Base-by-base conservation (phyloP, 108 stramenopile species). In the Nitzschia putrida region DNA sequence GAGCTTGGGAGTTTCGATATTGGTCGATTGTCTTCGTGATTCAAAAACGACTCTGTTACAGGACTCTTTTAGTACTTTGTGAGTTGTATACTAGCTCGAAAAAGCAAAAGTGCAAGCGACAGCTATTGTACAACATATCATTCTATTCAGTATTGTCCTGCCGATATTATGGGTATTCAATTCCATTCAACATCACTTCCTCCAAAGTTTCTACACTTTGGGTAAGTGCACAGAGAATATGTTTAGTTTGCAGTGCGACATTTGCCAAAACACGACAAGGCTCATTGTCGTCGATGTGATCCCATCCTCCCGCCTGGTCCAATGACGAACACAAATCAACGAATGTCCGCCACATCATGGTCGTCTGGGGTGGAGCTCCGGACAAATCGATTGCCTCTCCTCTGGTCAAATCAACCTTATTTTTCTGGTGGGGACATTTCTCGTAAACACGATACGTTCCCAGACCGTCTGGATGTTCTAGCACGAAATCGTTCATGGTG, bases 401-500 rank as follows among this genome's bases (percentile, higher is more conserved):
- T 6, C 45, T 57, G 5, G 66, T 53, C 18, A 72, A 53, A 16
- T 82, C 57, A 11, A 54, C 23, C 38, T 54, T 57, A 40, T 66
- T 63, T n/a, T 38, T 51, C 14, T 24, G 2, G 18, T 37, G 25
- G 4, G 69, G 59, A 34, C 21, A 25, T 54, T 26, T 68, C 6
- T 81, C 75, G 53, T 82, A 82, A 0, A 82, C 64, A 21, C 80
- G 71, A 66, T 82, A 82, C 14, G 75, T 77, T 7, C 73, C 75
- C 21, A 82, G 55, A 20, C 80, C 72, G 53, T 82, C 80, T 21
- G 80, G 80, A 59, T 82, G 80, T 43, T 76, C 69, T 59, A 82
- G 59, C 37, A 82, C 74, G 73, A 82, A 82, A 37, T 82, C 80
- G 18, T 69, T 73, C 76, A 82, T 73, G 4, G 70, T 76, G 12